phyloP scores from a whole-genome alignment of 2,329 filamentous ascomycete genomes.

The Monilinia polystroma region DNA sequence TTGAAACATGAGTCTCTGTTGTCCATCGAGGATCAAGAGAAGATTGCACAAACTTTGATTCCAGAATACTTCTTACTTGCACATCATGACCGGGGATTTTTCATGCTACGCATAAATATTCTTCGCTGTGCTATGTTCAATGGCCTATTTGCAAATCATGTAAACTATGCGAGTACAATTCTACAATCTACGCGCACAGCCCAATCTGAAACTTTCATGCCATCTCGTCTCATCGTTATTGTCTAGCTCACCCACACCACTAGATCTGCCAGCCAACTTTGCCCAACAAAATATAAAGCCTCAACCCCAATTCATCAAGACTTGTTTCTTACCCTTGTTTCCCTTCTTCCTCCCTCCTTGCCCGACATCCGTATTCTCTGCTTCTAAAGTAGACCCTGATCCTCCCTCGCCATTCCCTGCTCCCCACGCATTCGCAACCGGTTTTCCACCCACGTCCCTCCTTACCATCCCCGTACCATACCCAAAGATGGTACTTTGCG shows the following conservation, averaged over 20 bases:
- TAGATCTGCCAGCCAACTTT: too few relatives aligned
- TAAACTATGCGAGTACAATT: background rate
- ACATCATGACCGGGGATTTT: background rate
- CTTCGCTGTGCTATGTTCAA: background rate
- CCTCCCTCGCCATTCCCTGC: conserved; percentile 34
- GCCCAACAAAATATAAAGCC: background rate
- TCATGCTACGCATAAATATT: too few relatives aligned
- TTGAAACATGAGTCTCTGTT: too few relatives aligned
- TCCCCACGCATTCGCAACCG: conserved; percentile 30
- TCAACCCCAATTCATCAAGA: conserved; percentile 44
- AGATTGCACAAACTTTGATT: too few relatives aligned
- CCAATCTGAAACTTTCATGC: background rate
- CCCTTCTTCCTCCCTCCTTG: conserved; percentile 52
- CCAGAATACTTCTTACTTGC: background rate
- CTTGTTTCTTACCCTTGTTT: conserved; percentile 61
- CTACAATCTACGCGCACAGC: background rate
- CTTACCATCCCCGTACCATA: conserved; percentile 58
- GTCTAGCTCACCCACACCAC: background rate
- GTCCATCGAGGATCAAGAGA: too few relatives aligned
- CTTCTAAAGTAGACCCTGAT: conserved; percentile 22
- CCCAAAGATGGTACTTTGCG: conserved; percentile 60
- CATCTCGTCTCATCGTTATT: background rate
- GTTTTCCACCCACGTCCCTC: conserved; percentile 47
- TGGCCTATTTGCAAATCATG: too few relatives aligned
- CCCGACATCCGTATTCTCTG: conserved; percentile 28